Conservation (phyloP, 148 eudicot genomes). For the Vaccinium vitisidaea region DNA sequence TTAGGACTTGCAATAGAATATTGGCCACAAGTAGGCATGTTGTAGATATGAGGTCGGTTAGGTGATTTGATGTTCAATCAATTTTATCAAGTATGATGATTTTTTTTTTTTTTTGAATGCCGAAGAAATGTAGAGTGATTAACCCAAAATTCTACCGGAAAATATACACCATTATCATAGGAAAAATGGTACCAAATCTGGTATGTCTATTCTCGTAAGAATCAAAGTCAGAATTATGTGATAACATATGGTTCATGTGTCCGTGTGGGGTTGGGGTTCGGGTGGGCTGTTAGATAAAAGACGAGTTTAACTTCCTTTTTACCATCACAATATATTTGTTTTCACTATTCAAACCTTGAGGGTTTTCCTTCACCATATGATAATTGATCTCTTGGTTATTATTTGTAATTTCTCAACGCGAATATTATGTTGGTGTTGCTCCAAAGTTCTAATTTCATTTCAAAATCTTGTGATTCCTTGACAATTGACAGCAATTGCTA, state of each 20-base stretch:
- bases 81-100: neutral
- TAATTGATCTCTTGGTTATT: neutral
- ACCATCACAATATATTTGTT: neutral
- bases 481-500: neutral
- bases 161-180: neutral
- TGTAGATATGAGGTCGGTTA: neutral
- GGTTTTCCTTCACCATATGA: neutral
- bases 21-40: neutral
- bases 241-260: neutral
- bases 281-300: neutral
- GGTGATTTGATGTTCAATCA: neutral
- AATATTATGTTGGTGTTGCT: neutral
- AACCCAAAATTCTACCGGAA: neutral
- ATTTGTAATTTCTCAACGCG: neutral
- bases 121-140: neutral
- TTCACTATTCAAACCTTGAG: neutral
- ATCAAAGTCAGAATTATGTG: neutral
- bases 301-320: neutral
- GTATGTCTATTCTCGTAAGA: neutral
- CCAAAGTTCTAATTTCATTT: neutral
- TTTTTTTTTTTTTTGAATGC: neutral
- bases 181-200: neutral
- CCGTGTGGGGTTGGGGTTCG: neutral
- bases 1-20: neutral
- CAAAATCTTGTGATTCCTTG: conserved; percentile 7